Evolutionary conservation across 2,329 filamentous ascomycete species (phyloP).

Genomic region (Penicillium sp.): DNA sequence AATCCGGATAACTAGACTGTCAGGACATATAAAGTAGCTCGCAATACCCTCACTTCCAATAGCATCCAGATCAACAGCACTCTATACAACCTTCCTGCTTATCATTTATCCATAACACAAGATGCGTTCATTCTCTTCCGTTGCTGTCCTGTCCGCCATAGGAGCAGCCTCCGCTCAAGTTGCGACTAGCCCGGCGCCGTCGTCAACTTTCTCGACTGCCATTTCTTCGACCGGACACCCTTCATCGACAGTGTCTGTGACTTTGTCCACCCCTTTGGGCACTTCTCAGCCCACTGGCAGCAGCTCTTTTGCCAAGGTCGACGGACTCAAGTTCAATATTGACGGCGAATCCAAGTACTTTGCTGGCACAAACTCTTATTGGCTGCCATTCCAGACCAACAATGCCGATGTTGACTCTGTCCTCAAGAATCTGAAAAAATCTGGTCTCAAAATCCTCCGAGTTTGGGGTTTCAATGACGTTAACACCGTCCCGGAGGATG

Average conservation of each 20-base stretch:
- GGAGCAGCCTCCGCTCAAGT: neutral
- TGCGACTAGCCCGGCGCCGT: neutral
- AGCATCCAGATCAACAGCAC: neutral
- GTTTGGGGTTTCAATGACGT: neutral
- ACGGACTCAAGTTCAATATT: neutral
- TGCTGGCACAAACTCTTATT: neutral
- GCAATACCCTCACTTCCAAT: neutral
- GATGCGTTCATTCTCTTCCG: neutral
- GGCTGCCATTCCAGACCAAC: neutral
- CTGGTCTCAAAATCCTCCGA: neutral
- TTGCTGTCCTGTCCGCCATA: neutral
- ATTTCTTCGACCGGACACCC: neutral
- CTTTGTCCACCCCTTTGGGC: neutral
- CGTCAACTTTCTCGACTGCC: neutral
- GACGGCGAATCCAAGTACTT: neutral
- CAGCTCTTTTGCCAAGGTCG: neutral
- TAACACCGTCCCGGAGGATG: neutral
- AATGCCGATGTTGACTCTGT: neutral
- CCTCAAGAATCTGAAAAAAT: neutral
- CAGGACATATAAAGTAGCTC: neutral
- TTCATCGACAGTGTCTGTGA: neutral
- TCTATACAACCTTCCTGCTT: neutral
- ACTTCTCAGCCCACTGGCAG: neutral
- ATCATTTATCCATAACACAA: neutral
- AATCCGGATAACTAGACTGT: neutral